These are phyloP conservation scores for Kwoniella sp. DNA, from an alignment of 768 basidiomycete species.

Conservation along the genomic window DNA sequence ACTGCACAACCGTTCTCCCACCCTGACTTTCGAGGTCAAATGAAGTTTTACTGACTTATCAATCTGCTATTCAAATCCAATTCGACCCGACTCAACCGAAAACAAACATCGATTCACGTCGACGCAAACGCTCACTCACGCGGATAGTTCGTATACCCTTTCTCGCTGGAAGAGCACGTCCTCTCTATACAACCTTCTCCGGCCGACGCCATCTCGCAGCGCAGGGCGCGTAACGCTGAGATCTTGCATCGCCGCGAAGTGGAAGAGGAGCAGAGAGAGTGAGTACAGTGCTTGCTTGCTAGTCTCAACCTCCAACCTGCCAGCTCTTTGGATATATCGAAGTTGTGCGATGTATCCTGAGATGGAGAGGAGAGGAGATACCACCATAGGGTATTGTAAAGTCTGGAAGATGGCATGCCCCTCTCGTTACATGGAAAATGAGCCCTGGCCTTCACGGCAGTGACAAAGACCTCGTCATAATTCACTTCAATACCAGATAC, in stretches of 20 bases:
- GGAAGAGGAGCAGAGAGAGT: slow-evolving; percentile 68
- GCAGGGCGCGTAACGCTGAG: slow-evolving; percentile 69
- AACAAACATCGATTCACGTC: too few relatives aligned
- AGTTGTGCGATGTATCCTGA: too few relatives aligned
- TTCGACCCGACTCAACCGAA: too few relatives aligned
- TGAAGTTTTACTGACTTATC: background rate
- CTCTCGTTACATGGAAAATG: too few relatives aligned
- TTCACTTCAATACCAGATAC: too few relatives aligned
- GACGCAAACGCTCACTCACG: background rate
- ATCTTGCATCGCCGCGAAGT: slow-evolving; percentile 72
- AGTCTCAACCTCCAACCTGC: background rate
- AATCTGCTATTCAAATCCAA: too few relatives aligned
- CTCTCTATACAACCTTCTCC: slow-evolving; percentile 75
- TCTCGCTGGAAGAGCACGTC: slow-evolving; percentile 85
- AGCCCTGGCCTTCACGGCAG: too few relatives aligned
- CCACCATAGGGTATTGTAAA: background rate
- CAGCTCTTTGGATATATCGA: background rate
- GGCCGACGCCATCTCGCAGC: slow-evolving; percentile 67
- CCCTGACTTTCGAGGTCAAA: too few relatives aligned
- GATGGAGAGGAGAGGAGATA: too few relatives aligned
- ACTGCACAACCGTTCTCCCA: background rate
- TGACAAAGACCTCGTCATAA: too few relatives aligned
- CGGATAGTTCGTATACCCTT: slow-evolving; percentile 96
- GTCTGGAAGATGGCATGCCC: background rate
- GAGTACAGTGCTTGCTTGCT: slow-evolving; percentile 58